Percentiles rank a stretch among this genome's conserved stretches.
Evolutionary conservation across 179 eudicot genomes (phyloP).

Genomic region (Silene coronaria): DNA sequence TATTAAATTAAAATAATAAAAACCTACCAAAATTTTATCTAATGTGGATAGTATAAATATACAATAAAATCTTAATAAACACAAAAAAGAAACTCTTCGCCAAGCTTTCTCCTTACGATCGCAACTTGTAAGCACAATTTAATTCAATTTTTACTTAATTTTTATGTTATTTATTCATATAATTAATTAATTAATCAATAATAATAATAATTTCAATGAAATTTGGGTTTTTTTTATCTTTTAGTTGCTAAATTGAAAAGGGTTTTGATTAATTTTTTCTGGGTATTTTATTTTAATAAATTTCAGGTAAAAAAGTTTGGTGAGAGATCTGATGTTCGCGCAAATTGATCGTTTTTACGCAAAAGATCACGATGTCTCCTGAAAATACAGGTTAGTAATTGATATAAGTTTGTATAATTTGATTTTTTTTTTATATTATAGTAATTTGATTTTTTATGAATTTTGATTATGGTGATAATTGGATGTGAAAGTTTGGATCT

Average conservation of each 20-base stretch:
- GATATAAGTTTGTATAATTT: not conserved
- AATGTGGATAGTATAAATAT: not conserved
- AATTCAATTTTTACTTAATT: slow-evolving; percentile 12
- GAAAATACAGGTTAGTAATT: slow-evolving; percentile 39
- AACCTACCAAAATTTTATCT: no score
- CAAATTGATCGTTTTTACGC: slow-evolving; percentile 35
- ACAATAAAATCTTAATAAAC: not conserved
- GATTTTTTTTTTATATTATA: not conserved
- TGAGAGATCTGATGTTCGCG: slow-evolving; percentile 60
- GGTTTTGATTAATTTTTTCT: slow-evolving; percentile 22
- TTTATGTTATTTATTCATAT: not conserved
- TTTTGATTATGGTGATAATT: slow-evolving; percentile 6
- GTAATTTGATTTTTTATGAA: not conserved
- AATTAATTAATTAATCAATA: no score
- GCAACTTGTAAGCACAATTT: slow-evolving; percentile 29
- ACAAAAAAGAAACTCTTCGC: not conserved
- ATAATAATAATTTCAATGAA: not conserved
- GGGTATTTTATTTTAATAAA: slow-evolving; percentile 8
- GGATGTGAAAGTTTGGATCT: slow-evolving; percentile 15
- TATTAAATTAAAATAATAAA: no score
- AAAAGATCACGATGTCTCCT: slow-evolving; percentile 45
- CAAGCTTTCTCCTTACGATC: slow-evolving; percentile 13
- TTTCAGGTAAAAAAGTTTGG: slow-evolving; percentile 29
- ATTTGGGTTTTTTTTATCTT: slow-evolving; percentile 17
- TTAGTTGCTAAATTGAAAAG: slow-evolving; percentile 17